Base-by-base conservation (phyloP, 2,329 filamentous ascomycete genomes). In the Xylaria sp. region DNA sequence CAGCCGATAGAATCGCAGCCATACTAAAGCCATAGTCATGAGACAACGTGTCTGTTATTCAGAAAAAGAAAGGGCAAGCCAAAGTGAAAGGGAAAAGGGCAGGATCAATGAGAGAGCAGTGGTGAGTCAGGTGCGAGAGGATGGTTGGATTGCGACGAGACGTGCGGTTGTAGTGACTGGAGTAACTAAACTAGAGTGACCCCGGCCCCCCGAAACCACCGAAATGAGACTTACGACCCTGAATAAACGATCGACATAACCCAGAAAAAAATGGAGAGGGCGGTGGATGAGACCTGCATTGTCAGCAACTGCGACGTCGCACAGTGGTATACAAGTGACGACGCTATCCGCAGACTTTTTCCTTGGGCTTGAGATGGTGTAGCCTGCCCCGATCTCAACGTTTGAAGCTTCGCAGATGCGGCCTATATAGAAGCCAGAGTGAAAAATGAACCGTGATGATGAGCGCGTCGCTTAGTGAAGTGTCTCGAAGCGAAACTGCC, bases 151-250 rank as follows among this genome's bases (percentile, higher is more conserved):
- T 62, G 57, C 25, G 46, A 50, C 15, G n/a, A 58, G 40, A 56
- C 64, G 43, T 67, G 71, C 67, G 67, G 65, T 68, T 64, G 65
- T 63, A 60, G 49, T 49, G 38, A 61, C 45, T 57, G 51, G 9
- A 61, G n/a, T n/a, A n/a, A n/a, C n/a, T n/a, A n/a, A n/a, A n/a
- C n/a, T n/a, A n/a, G n/a, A n/a, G 37, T 37, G 46, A 60, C 47
- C 68, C 60, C 62, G 64, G 66, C 58, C 69, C 64, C 64, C 71
- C 71, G 70, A 72, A 71, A 69, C 71, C 66, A 68, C 69, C 71
- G 71, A 73, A 70, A 72, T 73, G 70, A 73, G 69, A 72, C 69
- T 64, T 70, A 62, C 60, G 64, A 71, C 65, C 63, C 65, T 69
- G 66, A 66, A 68, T 64, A 65, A 60, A 67, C 55, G 71, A 73